A percentile compares a stretch with the other conserved stretches of the same genome.
These are phyloP conservation scores for Alternaria dauci DNA, from an alignment of 2,329 filamentous ascomycete genomes.

Conservation along the genomic window DNA sequence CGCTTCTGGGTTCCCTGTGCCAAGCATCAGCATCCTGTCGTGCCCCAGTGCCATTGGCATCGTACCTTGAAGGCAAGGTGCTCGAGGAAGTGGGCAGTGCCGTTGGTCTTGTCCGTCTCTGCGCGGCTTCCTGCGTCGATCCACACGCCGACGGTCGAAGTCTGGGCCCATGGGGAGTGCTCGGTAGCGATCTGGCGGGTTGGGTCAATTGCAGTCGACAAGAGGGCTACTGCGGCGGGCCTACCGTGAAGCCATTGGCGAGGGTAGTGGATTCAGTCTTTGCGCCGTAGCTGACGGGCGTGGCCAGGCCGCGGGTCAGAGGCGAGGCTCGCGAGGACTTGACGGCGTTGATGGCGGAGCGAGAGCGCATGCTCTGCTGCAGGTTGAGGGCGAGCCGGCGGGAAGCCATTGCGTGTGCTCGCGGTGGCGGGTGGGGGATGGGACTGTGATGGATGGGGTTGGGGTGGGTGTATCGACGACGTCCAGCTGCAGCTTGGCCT, in stretches of 20 bases:
- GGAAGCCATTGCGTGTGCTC: slow-evolving; percentile 78
- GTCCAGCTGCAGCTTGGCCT: slow-evolving; percentile 38
- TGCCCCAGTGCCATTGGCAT: slow-evolving; percentile 11
- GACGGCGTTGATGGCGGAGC: slow-evolving; percentile 81
- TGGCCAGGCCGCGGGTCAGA: slow-evolving; percentile 87
- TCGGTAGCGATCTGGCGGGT: slow-evolving; percentile 86
- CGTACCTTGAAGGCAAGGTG: slow-evolving; percentile 98
- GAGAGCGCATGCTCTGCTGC: slow-evolving; percentile 86
- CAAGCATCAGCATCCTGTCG: slow-evolving; percentile 35
- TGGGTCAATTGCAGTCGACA: slow-evolving; percentile 45
- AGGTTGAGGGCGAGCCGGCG: slow-evolving; percentile 96
- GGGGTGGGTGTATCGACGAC: slow-evolving; percentile 29
- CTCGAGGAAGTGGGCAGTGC: slow-evolving; percentile 99
- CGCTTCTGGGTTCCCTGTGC: slow-evolving; percentile 86
- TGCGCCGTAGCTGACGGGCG: slow-evolving; percentile 75
- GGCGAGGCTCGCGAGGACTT: slow-evolving; percentile 61
- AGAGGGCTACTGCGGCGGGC: slow-evolving; percentile 33
- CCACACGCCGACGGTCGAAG: slow-evolving; percentile 97
- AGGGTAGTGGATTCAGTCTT: slow-evolving; percentile 97
- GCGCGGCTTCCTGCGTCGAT: slow-evolving; percentile 98
- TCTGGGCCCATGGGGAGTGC: slow-evolving; percentile 97
- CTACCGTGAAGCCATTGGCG: slow-evolving; percentile 95
- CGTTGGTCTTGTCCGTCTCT: slow-evolving; percentile 98
- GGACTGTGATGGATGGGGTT: slow-evolving; percentile 34
- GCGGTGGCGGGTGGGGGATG: slow-evolving; percentile 33